These are phyloP conservation scores for Pythium chondricola DNA, from an alignment of 352 stramenopile genomes.

Conservation along the genomic window DNA sequence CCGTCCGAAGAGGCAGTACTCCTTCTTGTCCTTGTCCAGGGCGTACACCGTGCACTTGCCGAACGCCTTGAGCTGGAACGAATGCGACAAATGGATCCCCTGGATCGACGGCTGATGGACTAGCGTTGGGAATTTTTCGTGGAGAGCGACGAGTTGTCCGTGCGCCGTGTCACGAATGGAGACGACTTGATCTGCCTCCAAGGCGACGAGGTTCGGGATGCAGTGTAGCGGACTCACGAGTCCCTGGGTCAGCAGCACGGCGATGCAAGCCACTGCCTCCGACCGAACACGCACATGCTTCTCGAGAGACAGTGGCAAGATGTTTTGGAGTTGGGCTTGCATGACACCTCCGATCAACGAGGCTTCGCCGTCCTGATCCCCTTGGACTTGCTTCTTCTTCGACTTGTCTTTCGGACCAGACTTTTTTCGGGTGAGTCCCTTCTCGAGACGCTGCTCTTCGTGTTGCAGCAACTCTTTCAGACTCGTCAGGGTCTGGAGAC, in stretches of 20 bases:
- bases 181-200: slow-evolving; percentile 69
- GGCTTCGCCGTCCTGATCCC: slow-evolving; percentile 81
- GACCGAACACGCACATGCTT: slow-evolving; percentile 57
- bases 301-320: slow-evolving; percentile 45
- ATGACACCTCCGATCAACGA: slow-evolving; percentile 84
- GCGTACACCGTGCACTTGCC: slow-evolving; percentile 37
- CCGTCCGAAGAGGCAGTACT: slow-evolving; percentile 63
- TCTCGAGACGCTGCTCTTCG: slow-evolving; percentile 68
- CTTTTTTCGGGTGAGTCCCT: slow-evolving; percentile 28
- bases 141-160: slow-evolving; percentile 47
- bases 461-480: slow-evolving; percentile 63
- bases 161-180: slow-evolving; percentile 64
- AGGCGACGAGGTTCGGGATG: slow-evolving; percentile 68
- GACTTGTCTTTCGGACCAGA: slow-evolving; percentile 44
- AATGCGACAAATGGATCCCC: slow-evolving; percentile 57
- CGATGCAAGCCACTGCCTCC: slow-evolving; percentile 62
- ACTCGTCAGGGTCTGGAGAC: slow-evolving; percentile 64
- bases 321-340: slow-evolving; percentile 70
- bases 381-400: slow-evolving; percentile 72
- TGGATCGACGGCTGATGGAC: slow-evolving; percentile 47
- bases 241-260: slow-evolving; percentile 65
- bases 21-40: slow-evolving; percentile 61
- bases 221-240: slow-evolving; percentile 73
- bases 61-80: slow-evolving; percentile 63
- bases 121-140: slow-evolving; percentile 52